Evolutionary conservation across 768 basidiomycete genomes (phyloP).

Genomic region (Suillus cothurnatus): DNA sequence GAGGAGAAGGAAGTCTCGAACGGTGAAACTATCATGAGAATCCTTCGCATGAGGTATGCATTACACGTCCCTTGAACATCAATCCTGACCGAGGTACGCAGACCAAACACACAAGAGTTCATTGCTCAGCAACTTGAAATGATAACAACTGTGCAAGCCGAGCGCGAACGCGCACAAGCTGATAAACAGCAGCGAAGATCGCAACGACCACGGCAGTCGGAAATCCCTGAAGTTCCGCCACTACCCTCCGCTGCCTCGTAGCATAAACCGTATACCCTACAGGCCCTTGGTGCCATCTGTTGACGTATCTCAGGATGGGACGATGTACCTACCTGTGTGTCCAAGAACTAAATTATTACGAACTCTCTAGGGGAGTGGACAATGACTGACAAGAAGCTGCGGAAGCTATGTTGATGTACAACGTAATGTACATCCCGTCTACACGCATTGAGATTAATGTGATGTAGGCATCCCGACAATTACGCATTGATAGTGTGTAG

Average conservation of each 20-base stretch:
- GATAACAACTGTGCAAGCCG: slow-evolving; percentile 78
- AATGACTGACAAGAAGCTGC: neutral
- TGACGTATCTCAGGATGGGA: slow-evolving; percentile 11
- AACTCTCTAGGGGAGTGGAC: neutral
- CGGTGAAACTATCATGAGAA: slow-evolving; percentile 92
- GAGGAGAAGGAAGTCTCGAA: slow-evolving; percentile 73
- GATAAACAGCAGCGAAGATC: slow-evolving; percentile 60
- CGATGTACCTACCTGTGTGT: slow-evolving; percentile 10
- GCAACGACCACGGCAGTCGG: slow-evolving; percentile 49
- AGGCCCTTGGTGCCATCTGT: slow-evolving; percentile 10
- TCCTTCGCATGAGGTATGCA: slow-evolving; percentile 89
- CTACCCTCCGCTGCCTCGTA: slow-evolving; percentile 28
- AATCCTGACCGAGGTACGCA: slow-evolving; percentile 29
- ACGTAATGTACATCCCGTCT: neutral
- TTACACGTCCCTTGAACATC: neutral
- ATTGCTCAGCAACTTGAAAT: slow-evolving; percentile 86
- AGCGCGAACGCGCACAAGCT: slow-evolving; percentile 74
- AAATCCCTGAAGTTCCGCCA: slow-evolving; percentile 29
- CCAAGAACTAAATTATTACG: neutral
- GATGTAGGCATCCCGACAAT: too few relatives aligned
- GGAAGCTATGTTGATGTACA: neutral
- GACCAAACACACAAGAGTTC: slow-evolving; percentile 82
- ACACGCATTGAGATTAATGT: neutral
- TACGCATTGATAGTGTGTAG: neutral
- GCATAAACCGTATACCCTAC: slow-evolving; percentile 28